Evolutionary conservation across 1,284 basidiomycete genomes (phyloP), one percentile per base, ranked within the genome.

Genomic region (Ustilago bromivora): DNA sequence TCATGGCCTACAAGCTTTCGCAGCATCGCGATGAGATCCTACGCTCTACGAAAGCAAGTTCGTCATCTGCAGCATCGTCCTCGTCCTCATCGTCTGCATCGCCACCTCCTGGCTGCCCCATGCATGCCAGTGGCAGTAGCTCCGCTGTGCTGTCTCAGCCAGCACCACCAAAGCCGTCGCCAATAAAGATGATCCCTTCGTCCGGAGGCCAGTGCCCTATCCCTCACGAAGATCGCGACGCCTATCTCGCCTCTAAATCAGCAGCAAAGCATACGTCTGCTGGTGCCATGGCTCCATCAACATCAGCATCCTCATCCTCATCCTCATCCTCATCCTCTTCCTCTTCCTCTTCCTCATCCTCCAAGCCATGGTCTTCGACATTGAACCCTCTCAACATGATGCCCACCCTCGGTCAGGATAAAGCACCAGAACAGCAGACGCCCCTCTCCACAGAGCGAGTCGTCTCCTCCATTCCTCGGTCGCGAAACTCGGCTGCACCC

Each of bases 351-450:
- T 23, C 59, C 2, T 70, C 73, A 1, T 68, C 65, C 3, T 66
- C 69, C 46, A 77, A 64, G 54, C 70, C 65, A 38, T 74, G 71
- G 79, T 74, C 79, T 10, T 61, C 74, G 8, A 71, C 62, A n/a
- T 68, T 85, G 52, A 93, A 95, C 85, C 93, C 95, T 0, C 89
- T 92, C 60, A 99, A 98, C 88, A 91, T 96, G 82, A 97, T 99
- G 90, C 96, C 96, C 1, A 84, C 86, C 8, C 90, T 96, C 36
- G 89, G 92, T 0, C 94, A 96, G 85, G 86, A 88, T 0, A 91
- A 90, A 2, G 89, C 89, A 61, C 87, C 91, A 0, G 88, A 90
- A 13, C 91, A 94, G 82, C 85, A 87, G 3, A 76, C 89, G 4
- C 87, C 89, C 31, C 90, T 99, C 23, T 92, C 95, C 4, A 93